These are phyloP conservation scores for Asterophora parasitica DNA, from an alignment of 768 basidiomycete species.

Conservation along the genomic window DNA sequence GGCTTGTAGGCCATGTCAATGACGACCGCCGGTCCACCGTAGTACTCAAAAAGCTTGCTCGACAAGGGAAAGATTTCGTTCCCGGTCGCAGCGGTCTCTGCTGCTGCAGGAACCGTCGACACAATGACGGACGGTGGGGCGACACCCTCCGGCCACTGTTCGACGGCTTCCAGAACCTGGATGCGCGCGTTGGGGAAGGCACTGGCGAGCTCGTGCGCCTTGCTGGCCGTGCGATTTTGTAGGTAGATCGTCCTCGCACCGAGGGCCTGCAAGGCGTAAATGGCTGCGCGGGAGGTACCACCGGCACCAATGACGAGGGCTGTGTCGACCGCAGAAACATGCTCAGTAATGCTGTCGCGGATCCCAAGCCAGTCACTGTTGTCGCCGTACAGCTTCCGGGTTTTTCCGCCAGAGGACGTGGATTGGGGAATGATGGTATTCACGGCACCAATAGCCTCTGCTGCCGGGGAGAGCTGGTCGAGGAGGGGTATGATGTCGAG, in stretches of 20 bases:
- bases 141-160: slow-evolving; percentile 40
- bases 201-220: slow-evolving; percentile 63
- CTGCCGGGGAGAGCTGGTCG: slow-evolving; percentile 75
- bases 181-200: slow-evolving; percentile 67
- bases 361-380: slow-evolving; percentile 98
- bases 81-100: slow-evolving; percentile 33
- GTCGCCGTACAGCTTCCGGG: slow-evolving; percentile 69
- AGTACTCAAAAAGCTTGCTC: slow-evolving; percentile 48
- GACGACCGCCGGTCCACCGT: slow-evolving; percentile 53
- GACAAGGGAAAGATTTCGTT: slow-evolving; percentile 47
- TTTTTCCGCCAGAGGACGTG: slow-evolving; percentile 32
- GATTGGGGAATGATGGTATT: slow-evolving; percentile 77
- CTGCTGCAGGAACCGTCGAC: slow-evolving; percentile 81
- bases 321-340: slow-evolving; percentile 38
- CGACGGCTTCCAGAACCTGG: slow-evolving; percentile 54
- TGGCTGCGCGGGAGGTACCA: slow-evolving; percentile 90
- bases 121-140: slow-evolving; percentile 70
- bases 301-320: slow-evolving; percentile 92
- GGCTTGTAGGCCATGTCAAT: slow-evolving; percentile 97
- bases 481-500: slow-evolving; percentile 83
- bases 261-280: slow-evolving; percentile 78
- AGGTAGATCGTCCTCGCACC: slow-evolving; percentile 72
- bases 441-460: slow-evolving; percentile 85
- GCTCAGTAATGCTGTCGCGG: slow-evolving; percentile 44
- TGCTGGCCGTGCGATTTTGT: slow-evolving; percentile 77